Percentiles rank a stretch among this genome's conserved stretches.
These are phyloP conservation scores for Nectriaceae sp. DNA, from an alignment of 2,329 filamentous ascomycete species.

Conservation along the genomic window DNA sequence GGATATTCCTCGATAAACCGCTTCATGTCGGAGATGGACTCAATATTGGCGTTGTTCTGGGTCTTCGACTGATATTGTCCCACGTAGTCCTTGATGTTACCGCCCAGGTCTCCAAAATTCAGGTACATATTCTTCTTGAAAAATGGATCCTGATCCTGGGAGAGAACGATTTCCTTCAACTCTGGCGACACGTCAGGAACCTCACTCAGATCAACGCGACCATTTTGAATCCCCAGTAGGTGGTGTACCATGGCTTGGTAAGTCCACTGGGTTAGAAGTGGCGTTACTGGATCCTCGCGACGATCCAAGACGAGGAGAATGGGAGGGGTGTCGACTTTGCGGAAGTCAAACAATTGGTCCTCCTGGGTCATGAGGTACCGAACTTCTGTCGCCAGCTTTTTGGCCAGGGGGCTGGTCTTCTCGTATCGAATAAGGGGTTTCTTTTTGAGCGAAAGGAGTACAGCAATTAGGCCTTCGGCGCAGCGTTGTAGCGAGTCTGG, in stretches of 20 bases:
- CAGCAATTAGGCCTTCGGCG: conserved; percentile 82
- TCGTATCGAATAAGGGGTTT: conserved; percentile 92
- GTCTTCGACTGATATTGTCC: conserved; percentile 98
- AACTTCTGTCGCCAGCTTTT: conserved; percentile 91
- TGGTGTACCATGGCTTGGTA: conserved; percentile 99
- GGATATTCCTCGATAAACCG: conserved; percentile 98
- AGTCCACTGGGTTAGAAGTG: conserved; percentile 94
- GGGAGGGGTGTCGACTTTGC: conserved; percentile 90
- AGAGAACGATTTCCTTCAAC: conserved; percentile 90
- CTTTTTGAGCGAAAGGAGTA: conserved; percentile 90
- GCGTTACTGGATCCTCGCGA: conserved; percentile 92
- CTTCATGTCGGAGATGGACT: conserved; percentile 98
- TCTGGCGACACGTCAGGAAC: conserved; percentile 85
- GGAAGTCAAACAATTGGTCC: conserved; percentile 94
- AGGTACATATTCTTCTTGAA: conserved; percentile 99
- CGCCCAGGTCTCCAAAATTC: conserved; percentile 93
- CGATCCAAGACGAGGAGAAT: conserved; percentile 89
- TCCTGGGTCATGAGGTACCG: conserved; percentile 94
- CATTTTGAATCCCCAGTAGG: conserved; percentile 88
- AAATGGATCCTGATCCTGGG: conserved; percentile 96
- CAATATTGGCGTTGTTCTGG: conserved; percentile 94
- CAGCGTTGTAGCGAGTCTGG: conserved; percentile 82
- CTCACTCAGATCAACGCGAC: conserved; percentile 84
- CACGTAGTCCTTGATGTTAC: conserved; percentile 97
- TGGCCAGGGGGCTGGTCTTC: conserved; percentile 85